These are phyloP conservation scores for Arthrobotrys pseudoclavata DNA, from an alignment of 2,329 filamentous ascomycete species.

Conservation along the genomic window DNA sequence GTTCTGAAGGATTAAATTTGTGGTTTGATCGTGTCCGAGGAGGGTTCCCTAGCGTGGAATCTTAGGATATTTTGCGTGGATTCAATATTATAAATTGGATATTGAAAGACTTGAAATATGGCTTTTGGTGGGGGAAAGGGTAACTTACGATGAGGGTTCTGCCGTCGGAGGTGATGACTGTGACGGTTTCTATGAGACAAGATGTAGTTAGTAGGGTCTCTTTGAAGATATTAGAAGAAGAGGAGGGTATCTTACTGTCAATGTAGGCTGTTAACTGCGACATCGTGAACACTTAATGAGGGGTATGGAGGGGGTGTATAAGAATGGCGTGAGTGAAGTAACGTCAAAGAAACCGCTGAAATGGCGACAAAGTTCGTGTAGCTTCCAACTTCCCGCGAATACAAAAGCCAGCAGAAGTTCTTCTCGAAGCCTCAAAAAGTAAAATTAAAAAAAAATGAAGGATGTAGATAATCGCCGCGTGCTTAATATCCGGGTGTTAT, in stretches of 20 bases:
- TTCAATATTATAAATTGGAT: too few species aligned
- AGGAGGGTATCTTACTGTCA: conserved; percentile 31
- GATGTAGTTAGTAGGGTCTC: not conserved
- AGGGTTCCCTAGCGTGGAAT: conserved; percentile 74
- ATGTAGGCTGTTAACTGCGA: conserved; percentile 55
- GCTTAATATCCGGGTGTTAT: not conserved
- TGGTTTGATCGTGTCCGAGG: conserved; percentile 87
- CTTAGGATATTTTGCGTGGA: conserved; percentile 54
- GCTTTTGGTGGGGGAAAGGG: too few species aligned
- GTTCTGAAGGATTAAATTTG: conserved; percentile 87
- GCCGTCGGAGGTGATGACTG: conserved; percentile 92
- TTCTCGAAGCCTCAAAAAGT: not conserved
- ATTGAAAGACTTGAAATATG: too few species aligned
- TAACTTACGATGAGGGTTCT: conserved; percentile 75
- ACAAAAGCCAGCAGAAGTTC: not conserved
- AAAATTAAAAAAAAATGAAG: not conserved
- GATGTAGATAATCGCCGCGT: not conserved
- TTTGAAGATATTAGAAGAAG: not conserved
- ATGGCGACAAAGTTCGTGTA: not conserved
- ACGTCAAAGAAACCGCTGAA: not conserved
- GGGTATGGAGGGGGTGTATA: not conserved
- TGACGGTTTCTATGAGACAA: conserved; percentile 81
- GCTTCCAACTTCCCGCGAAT: not conserved
- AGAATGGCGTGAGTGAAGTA: not conserved
- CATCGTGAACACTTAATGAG: conserved; percentile 36